Evolutionary conservation across 75 land plant genomes (phyloP), one percentile per base, ranked within the genome.

Genomic region (Pinus tabuliformis): DNA sequence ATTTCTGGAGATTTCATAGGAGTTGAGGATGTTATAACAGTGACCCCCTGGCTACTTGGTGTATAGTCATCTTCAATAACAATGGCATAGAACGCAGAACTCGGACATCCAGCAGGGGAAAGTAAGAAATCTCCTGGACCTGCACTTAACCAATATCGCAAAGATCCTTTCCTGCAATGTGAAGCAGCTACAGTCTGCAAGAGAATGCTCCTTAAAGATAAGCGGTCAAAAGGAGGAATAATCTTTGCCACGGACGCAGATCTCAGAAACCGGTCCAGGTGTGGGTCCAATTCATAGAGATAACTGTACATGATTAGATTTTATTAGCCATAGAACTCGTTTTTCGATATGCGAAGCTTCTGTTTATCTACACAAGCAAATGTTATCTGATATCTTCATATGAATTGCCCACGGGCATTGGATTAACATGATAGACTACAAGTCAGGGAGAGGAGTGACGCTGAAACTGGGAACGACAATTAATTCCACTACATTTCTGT

Each of bases 81-180:
- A 2, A 96, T 79, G 16, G 99, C 95, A 82, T 96, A 96, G 73
- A 96, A 89, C 21, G 98, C 83, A 42, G 99, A 49, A 57, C 64
- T 78, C 18, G 80, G 76, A 72, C 93, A 83, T 36, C 83, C 89
- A 14, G 68, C 30, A 26, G 98, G 80, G 37, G 98, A 79, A 61
- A 97, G 91, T 39, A 81, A 74, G 86, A 97, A 97, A 57, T 91
- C 85, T 54, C 99, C 99, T 52, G 89, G 91, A 59, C 99, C 99
- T 33, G 94, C 86, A 72, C 91, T 88, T 11, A 97, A 81, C 99
- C 99, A 97, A 81, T 95, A 97, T 36, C 96, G 74, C 58, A 97
- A 59, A 42, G 86, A 83, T 12, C 99, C 81, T 20, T 81, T 68
- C 62, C 73, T 92, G 82, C 92, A 89, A 20, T 91, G 88, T 60